Conservation (phyloP, 2,329 filamentous ascomycete species). For the Venturia carpophila region DNA sequence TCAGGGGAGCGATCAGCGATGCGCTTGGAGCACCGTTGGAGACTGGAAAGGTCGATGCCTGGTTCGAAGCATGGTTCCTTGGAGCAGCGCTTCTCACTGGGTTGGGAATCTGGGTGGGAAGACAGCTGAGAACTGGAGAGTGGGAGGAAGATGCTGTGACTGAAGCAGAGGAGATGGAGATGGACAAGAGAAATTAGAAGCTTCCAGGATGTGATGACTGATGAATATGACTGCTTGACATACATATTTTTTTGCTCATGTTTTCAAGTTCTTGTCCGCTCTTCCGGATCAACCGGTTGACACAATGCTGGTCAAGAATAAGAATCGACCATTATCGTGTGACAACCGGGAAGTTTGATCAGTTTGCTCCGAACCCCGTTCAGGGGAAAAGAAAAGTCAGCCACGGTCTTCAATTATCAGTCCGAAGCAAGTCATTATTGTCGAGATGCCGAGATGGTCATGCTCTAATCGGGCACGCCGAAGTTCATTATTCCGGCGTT, state of each 20-base stretch:
- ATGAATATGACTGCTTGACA: not conserved
- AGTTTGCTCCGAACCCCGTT: not conserved
- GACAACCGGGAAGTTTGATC: not conserved
- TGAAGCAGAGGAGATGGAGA: conserved; percentile 47
- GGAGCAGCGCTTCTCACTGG: conserved; percentile 58
- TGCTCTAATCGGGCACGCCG: not conserved
- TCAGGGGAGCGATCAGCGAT: conserved; percentile 68
- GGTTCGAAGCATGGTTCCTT: conserved; percentile 86
- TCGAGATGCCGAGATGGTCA: not conserved
- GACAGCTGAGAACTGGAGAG: conserved; percentile 45
- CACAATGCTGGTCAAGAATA: too few relatives aligned
- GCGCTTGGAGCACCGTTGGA: conserved; percentile 70
- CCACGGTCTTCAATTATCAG: not conserved
- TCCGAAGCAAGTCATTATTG: not conserved
- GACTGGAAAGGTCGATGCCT: conserved; percentile 64
- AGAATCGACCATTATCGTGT: not conserved
- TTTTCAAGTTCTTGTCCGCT: not conserved
- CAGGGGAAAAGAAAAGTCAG: not conserved
- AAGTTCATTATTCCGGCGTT: not conserved
- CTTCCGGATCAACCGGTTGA: not conserved
- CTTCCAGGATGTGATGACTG: not conserved
- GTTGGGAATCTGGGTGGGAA: conserved; percentile 64
- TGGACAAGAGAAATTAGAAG: not conserved
- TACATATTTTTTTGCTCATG: not conserved
- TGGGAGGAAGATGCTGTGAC: conserved; percentile 31